phyloP scores from a whole-genome alignment of 2,329 filamentous ascomycete species.

The Alternaria gansuensis region DNA sequence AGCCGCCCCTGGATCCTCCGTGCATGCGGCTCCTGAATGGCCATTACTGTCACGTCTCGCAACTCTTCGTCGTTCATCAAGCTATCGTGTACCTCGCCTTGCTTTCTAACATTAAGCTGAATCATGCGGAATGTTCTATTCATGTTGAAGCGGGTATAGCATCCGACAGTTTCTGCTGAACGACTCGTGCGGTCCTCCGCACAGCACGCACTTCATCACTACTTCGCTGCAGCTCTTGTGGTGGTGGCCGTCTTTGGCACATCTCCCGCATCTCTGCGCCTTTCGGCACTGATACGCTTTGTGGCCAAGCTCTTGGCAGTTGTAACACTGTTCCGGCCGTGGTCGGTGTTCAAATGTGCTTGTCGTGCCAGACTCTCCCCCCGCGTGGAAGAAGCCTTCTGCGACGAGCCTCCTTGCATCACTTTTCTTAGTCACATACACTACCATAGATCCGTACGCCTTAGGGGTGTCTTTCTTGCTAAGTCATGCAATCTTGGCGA shows the following conservation, averaged over 20 bases:
- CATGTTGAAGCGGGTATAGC: constrained; percentile 12
- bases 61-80: constrained; percentile 23
- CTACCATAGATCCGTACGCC: constrained; percentile 10
- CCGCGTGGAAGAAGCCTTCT: constrained; percentile 20
- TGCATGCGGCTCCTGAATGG: constrained; percentile 17
- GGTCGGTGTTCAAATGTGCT: constrained; percentile 14
- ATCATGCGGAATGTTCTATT: constrained; percentile 10
- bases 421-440: constrained; percentile 16
- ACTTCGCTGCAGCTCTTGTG: constrained; percentile 17
- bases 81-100: constrained; percentile 14
- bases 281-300: constrained; percentile 19
- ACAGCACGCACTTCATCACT: constrained; percentile 2
- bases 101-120: constrained; percentile 20
- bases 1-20: constrained; percentile 17
- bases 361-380: constrained; percentile 18
- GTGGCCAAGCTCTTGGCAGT: constrained; percentile 21
- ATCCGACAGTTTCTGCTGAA: constrained; percentile 16
- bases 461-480: constrained; percentile 16
- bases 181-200: constrained; percentile 15
- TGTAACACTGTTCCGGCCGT: constrained; percentile 18
- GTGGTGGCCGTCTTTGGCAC: constrained; percentile 18
- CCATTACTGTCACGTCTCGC: constrained; percentile 15
- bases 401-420: constrained; percentile 17
- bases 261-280: constrained; percentile 16
- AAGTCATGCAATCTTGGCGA: constrained; percentile 18